Base-by-base conservation (phyloP, 306 rosid genomes). In the Quercus bicolor region DNA sequence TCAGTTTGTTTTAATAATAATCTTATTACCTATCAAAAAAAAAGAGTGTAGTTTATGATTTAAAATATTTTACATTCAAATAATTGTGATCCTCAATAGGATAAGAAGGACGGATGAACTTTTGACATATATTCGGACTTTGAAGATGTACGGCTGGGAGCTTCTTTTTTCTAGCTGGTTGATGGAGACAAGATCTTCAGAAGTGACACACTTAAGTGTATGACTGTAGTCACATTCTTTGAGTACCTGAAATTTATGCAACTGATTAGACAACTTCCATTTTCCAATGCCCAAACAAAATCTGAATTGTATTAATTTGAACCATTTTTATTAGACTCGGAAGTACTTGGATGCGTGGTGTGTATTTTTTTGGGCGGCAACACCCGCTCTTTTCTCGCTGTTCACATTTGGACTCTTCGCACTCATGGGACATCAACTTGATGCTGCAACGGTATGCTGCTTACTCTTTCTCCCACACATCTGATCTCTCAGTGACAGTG, bases 341-440 rank as follows among this genome's bases (percentile, higher is more conserved):
- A 94, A 94, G 74, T 94, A 94, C 89, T 82, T 94, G 83, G 98
- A 94, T 84, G 98, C 98, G 15, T 94, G 98, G 98, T 94, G 98
- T 60, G 97, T 94, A 73, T 94, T 94, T 87, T 94, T 94, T 86
- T 94, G 98, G 98, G 98, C 98, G 40, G 91, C 97, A 61, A 94
- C 98, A 18, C 98, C 98, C 57, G 87, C 94, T 18, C 95, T 94
- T 64, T 94, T 92, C 87, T 92, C 97, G 75, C 88, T 94, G 76
- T 92, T 60, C 87, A 94, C 98, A 82, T 94, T 94, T 82, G 98
- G 97, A 65, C 95, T 94, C 83, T 92, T 79, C 81, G 79, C 90
- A 75, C 79, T 94, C 85, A 88, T 85, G 97, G 98, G 98, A 68
- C 82, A 94, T 86, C 92, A 87, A 80, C 94, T 94, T 78, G 97